A percentile compares a stretch with the other conserved stretches of the same genome.
Evolutionary conservation across 1,139 yeast species (phyloP).

Genomic region (Entelexis paramagnoliae): DNA sequence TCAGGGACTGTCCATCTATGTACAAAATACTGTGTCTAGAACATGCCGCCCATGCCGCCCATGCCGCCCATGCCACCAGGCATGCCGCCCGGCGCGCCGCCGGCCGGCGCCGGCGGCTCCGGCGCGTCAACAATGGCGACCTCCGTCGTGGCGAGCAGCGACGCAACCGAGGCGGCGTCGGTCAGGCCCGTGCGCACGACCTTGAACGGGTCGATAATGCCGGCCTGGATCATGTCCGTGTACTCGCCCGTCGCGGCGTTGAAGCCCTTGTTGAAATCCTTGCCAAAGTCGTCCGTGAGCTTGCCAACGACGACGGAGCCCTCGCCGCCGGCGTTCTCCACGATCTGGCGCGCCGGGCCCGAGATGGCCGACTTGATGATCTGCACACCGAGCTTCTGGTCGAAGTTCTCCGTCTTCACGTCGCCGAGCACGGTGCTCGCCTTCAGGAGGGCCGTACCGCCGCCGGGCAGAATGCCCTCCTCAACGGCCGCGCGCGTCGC

Average conservation of each 20-base stretch:
- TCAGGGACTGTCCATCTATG: conserved; percentile 5
- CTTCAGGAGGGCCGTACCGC: conserved; percentile 97
- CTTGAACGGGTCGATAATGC: conserved; percentile 98
- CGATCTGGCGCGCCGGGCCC: conserved; percentile 93
- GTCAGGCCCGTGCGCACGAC: conserved; percentile 95
- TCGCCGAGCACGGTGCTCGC: conserved; percentile 76
- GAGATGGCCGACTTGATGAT: conserved; percentile 92
- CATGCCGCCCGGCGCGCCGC: conserved; percentile 59
- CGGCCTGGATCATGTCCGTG: conserved; percentile 93
- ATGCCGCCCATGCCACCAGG: conserved; percentile 40
- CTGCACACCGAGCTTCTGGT: conserved; percentile 95
- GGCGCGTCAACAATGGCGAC: conserved; percentile 98
- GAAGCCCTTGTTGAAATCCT: conserved; percentile 83
- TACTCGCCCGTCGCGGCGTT: conserved; percentile 89
- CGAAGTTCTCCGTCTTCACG: conserved; percentile 82
- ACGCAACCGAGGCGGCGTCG: conserved; percentile 97
- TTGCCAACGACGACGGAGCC: conserved; percentile 97
- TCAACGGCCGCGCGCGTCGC: conserved; percentile 99
- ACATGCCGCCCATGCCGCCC: conserved; percentile 25
- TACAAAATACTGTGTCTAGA: conserved; percentile 8
- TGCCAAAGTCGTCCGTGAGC: conserved; percentile 70
- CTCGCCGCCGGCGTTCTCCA: conserved; percentile 98
- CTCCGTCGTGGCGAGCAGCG: conserved; percentile 95
- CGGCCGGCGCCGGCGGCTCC: conserved; percentile 67
- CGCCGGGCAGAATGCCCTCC: conserved; percentile 99